phyloP scores from a whole-genome alignment of 805 yeast species.

The Candida verbasci region DNA sequence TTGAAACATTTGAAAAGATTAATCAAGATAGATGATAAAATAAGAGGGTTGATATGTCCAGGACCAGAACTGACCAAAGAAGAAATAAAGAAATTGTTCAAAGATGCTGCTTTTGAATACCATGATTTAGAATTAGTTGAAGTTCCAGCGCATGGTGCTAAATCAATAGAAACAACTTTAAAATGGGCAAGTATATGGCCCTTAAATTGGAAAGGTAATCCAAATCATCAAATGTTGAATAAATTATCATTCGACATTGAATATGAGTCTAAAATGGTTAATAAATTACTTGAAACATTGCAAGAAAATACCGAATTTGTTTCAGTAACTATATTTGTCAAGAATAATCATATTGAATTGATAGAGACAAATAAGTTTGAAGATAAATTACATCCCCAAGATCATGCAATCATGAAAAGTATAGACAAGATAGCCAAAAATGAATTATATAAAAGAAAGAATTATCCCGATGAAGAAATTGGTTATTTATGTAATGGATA shows the following conservation, averaged over 20 bases:
- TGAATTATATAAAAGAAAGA: conserved; percentile 42
- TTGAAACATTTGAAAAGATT: conserved; percentile 54
- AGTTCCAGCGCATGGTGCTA: conserved; percentile 65
- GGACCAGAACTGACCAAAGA: conserved; percentile 11
- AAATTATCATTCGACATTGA: conserved; percentile 48
- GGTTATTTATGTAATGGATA: conserved; percentile 70
- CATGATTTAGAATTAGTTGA: conserved; percentile 10
- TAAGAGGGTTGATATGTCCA: conserved; percentile 48
- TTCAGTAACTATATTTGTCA: conserved; percentile 7
- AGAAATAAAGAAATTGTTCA: conserved; percentile 13
- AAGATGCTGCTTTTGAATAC: conserved; percentile 16
- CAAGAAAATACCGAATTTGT: background rate
- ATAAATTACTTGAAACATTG: conserved; percentile 9
- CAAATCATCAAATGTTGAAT: conserved; percentile 64
- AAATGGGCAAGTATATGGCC: conserved; percentile 87
- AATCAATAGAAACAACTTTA: conserved; percentile 58
- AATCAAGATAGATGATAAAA: conserved; percentile 24
- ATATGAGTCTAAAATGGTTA: conserved; percentile 29
- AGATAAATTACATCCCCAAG: conserved; percentile 42
- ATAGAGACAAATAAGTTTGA: background rate
- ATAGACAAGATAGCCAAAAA: conserved; percentile 57
- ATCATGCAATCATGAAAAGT: conserved; percentile 74
- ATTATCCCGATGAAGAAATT: conserved; percentile 8
- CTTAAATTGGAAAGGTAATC: conserved; percentile 89
- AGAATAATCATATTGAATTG: background rate